Conservation (phyloP, 257 asterid genomes). For the Thymus quinquecostatus region DNA sequence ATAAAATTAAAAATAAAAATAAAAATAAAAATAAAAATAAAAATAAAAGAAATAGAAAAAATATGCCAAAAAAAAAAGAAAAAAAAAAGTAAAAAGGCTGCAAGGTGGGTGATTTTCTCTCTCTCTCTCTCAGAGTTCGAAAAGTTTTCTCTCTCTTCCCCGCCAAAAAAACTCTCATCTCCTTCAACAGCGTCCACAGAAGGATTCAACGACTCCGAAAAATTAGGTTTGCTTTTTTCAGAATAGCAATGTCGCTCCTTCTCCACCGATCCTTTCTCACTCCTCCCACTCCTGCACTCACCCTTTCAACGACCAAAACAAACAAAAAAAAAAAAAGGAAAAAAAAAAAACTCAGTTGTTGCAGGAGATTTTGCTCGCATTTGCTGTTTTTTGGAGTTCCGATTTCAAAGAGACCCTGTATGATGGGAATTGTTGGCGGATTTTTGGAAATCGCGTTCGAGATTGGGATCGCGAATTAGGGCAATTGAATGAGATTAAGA, state of each 20-base stretch:
- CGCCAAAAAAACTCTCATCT: conserved; percentile 39
- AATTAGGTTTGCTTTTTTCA: conserved; percentile 40
- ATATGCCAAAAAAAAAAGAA: no score
- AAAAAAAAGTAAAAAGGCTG: no score
- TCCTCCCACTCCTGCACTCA: conserved; percentile 18
- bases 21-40: no score
- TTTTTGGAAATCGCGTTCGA: conserved; percentile 11
- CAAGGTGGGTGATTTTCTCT: no score
- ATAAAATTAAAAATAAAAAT: no score
- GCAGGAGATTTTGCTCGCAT: conserved; percentile 22
- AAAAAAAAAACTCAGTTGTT: background rate
- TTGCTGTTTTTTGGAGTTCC: conserved; percentile 21
- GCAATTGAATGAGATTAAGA: conserved; percentile 8
- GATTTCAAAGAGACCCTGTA: background rate
- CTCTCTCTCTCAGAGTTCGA: no score
- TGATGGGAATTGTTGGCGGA: conserved; percentile 2
- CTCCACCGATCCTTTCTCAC: conserved; percentile 28
- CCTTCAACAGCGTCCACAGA: conserved; percentile 45
- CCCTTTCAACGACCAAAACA: conserved; percentile 34
- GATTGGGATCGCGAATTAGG: conserved; percentile 26
- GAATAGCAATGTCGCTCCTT: conserved; percentile 37
- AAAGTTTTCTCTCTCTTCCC: conserved; percentile 38
- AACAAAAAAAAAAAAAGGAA: conserved; percentile 27
- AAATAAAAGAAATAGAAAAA: no score
- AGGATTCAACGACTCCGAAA: conserved; percentile 69